phyloP scores from a whole-genome alignment of 176 grass and related monocot genomes.

The Puya raimondii region DNA sequence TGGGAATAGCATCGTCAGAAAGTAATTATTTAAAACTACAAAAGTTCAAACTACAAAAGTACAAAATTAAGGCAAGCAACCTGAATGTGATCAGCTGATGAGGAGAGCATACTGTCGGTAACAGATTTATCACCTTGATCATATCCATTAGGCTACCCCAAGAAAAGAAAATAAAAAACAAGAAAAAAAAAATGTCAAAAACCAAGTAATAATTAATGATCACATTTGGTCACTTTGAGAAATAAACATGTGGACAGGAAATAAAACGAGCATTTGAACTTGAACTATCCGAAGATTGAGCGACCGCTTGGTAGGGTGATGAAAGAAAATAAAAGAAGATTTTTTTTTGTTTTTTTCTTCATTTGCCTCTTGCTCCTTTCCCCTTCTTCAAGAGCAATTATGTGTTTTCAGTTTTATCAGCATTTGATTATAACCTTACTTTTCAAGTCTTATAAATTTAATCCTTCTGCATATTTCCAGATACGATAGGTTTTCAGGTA shows the following conservation, averaged over 20 bases:
- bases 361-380: too few relatives aligned
- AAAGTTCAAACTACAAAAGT: neutral
- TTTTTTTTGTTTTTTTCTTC: neutral
- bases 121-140: constrained; percentile 71
- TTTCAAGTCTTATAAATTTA: too few relatives aligned
- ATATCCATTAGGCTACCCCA: constrained; percentile 69
- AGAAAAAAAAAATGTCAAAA: constrained; percentile 3
- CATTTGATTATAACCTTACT: too few relatives aligned
- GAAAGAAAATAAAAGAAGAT: neutral
- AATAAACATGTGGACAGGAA: neutral
- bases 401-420: too few relatives aligned
- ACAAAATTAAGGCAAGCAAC: constrained; percentile 16
- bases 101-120: constrained; percentile 41
- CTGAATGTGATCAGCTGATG: constrained; percentile 77
- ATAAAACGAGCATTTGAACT: too few relatives aligned
- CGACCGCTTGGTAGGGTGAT: too few relatives aligned
- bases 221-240: neutral
- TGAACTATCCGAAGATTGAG: too few relatives aligned
- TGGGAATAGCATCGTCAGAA: neutral
- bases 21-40: neutral
- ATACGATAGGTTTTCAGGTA: too few relatives aligned
- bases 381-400: too few relatives aligned
- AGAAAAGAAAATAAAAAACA: constrained; percentile 26
- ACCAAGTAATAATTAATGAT: neutral
- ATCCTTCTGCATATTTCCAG: too few relatives aligned